These are phyloP conservation scores for Ballota nigra DNA, from an alignment of 257 asterid genomes.

Conservation along the genomic window DNA sequence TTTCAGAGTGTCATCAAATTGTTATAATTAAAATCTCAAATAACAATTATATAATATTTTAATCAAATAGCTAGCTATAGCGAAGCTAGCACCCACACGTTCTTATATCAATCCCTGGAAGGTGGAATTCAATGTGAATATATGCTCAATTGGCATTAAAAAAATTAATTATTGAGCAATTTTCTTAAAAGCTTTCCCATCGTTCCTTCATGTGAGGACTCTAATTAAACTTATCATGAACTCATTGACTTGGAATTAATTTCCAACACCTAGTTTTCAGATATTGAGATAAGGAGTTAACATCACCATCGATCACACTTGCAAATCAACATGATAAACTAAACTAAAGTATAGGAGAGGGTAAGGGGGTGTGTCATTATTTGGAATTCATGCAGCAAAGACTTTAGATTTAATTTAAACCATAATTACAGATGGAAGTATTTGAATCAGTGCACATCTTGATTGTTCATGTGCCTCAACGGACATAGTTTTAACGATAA, in stretches of 20 bases:
- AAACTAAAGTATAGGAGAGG: neutral
- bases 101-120: neutral
- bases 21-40: neutral
- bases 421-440: slow-evolving; percentile 2
- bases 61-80: neutral
- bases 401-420: neutral
- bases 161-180: neutral
- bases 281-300: neutral
- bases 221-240: slow-evolving; percentile 1
- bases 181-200: slow-evolving; percentile 2
- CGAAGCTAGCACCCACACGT: neutral
- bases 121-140: neutral
- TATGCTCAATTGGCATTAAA: neutral
- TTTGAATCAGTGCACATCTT: slow-evolving; percentile 14
- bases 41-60: neutral
- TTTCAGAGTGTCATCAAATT: neutral
- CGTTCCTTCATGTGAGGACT: slow-evolving; percentile 19
- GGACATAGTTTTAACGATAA: neutral
- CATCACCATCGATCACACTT: neutral
- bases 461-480: slow-evolving; percentile 11
- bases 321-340: slow-evolving; percentile 4
- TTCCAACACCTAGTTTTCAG: slow-evolving; percentile 14
- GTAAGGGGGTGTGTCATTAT: neutral
- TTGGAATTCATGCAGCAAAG: neutral
- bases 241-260: slow-evolving; percentile 26